Base-by-base conservation (phyloP, 805 yeast genomes). In the Sungouiella thailandica region DNA sequence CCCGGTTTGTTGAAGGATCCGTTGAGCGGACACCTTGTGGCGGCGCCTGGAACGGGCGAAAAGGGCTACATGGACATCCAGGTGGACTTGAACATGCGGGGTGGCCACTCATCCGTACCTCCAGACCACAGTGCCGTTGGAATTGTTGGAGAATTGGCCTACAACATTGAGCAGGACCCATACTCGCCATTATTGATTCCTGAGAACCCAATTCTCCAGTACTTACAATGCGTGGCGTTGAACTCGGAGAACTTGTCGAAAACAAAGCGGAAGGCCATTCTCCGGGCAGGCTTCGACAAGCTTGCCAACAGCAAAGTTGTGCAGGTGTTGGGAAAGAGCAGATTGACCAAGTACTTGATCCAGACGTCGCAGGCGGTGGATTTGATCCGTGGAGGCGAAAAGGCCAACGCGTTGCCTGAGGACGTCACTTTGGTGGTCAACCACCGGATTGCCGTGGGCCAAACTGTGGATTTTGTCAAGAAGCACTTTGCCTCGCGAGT, bases 121-220 rank as follows among this genome's bases (percentile, higher is more conserved):
- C 90, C 89, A 2, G 80, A 75, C 29, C 93, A 85, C 50, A 83
- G 94, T 4, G 71, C 83, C 2, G 83, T 86, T 57, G 95, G 93
- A 9, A 70, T 85, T 23, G 63, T 80, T 32, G 67, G 86, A 2
- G 77, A 80, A 37, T 61, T 84, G 35, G 65, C 80, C 8, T 55
- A 63, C 7, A 44, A 54, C 12, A 61, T 85, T 25, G 95, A 87
- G 54, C 53, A 57, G 8, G 70, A 74, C 39, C 80, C 79, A 6
- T 79, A 63, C 47, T 52, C 59, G 13, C 64, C 79, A 1, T 41
- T 60, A 9, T 55, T 83, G 23, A 57, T 74, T 7, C 43, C 57
- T 2, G 60, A 58, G 31, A 86, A 81, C 57, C 96, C 95, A 9
- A 60, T 74, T 34, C 66, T 76, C 47, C 62, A 63, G 15, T 57